Evolutionary conservation across 306 rosid species (phyloP).

Genomic region (Vicia faba): DNA sequence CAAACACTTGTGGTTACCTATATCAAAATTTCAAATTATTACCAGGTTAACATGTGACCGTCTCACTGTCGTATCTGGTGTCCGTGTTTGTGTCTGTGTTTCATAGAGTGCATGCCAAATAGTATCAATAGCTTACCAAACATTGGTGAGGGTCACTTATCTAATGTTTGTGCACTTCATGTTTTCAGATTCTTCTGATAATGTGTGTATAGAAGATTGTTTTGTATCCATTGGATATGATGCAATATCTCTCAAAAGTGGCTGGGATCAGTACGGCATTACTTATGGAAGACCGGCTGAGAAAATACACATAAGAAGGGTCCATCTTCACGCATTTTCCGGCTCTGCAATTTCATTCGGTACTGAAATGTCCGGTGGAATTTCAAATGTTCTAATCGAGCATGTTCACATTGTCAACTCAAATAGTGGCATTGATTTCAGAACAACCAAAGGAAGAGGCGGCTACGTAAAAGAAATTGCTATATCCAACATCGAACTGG

Average conservation of each 20-base stretch:
- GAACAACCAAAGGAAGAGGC: slow-evolving; percentile 89
- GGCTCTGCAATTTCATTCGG: slow-evolving; percentile 93
- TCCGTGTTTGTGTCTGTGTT: background rate
- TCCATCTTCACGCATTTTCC: slow-evolving; percentile 64
- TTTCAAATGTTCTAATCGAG: slow-evolving; percentile 72
- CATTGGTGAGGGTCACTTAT: background rate
- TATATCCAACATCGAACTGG: slow-evolving; percentile 68
- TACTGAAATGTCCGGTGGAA: slow-evolving; percentile 96
- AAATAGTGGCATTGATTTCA: slow-evolving; percentile 62
- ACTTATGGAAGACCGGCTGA: slow-evolving; percentile 80
- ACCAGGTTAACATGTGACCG: no score
- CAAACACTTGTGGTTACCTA: background rate
- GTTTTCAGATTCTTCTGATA: slow-evolving; percentile 85
- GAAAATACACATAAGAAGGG: slow-evolving; percentile 81
- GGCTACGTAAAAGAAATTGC: slow-evolving; percentile 71
- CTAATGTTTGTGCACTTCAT: slow-evolving; percentile 31
- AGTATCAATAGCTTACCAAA: slow-evolving; percentile 2
- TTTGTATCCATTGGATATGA: slow-evolving; percentile 69
- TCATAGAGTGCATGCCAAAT: background rate
- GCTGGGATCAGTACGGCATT: slow-evolving; percentile 97
- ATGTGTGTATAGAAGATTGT: slow-evolving; percentile 92
- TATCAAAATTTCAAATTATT: background rate
- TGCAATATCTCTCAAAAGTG: slow-evolving; percentile 91
- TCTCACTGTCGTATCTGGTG: background rate
- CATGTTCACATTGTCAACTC: slow-evolving; percentile 70